Percentiles rank a stretch among this genome's conserved stretches.
Conservation (phyloP, 805 yeast genomes). For the Wickerhamiella musiphila region DNA sequence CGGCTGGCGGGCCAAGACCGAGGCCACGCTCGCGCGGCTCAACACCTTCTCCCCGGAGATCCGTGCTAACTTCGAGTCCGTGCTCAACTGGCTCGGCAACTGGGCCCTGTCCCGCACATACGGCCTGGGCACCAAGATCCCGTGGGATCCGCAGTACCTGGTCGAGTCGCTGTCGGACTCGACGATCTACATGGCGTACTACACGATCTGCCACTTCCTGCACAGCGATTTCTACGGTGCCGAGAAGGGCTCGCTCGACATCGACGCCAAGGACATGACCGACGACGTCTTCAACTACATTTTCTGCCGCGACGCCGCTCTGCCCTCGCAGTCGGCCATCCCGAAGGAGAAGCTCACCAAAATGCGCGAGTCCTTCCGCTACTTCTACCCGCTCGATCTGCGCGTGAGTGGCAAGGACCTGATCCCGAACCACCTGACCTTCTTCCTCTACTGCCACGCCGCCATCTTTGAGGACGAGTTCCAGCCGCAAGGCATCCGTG, state of each 20-base stretch:
- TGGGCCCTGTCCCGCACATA: constrained; percentile 97
- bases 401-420: constrained; percentile 92
- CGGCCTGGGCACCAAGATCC: constrained; percentile 86
- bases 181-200: constrained; percentile 87
- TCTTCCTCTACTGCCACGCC: constrained; percentile 82
- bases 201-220: constrained; percentile 72
- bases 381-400: constrained; percentile 86
- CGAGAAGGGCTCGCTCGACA: constrained; percentile 51
- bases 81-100: constrained; percentile 86
- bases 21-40: constrained; percentile 61
- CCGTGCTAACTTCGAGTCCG: constrained; percentile 82
- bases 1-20: constrained; percentile 65
- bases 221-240: constrained; percentile 78
- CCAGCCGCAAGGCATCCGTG: constrained; percentile 93
- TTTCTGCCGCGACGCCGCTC: constrained; percentile 51
- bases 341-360: constrained; percentile 47
- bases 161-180: constrained; percentile 94
- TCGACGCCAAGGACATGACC: constrained; percentile 71
- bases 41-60: constrained; percentile 70
- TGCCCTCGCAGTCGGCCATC: constrained; percentile 34
- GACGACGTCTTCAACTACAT: constrained; percentile 87
- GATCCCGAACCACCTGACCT: constrained; percentile 92
- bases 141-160: constrained; percentile 90
- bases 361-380: constrained; percentile 87
- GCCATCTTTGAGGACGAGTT: constrained; percentile 77